Base-by-base conservation (phyloP, 2,329 filamentous ascomycete species). In the Xylaria sp. region DNA sequence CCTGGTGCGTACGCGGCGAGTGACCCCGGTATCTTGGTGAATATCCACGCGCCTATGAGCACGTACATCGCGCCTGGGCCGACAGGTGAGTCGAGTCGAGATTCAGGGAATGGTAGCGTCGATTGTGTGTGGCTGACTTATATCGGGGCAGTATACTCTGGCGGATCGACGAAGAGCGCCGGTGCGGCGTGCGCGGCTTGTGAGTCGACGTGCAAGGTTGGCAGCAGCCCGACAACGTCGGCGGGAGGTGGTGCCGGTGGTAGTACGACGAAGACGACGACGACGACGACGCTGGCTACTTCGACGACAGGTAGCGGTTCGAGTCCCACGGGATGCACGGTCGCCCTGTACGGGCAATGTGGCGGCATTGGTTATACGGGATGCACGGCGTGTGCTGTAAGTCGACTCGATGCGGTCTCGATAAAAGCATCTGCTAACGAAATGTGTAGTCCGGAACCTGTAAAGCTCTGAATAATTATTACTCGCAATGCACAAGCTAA, bases 1-100 rank as follows among this genome's bases (percentile, higher is more conserved):
- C 78, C 79, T 0, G 73, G 75, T 19, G 79, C 78, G 0, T 79
- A 79, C 56, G 57, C 70, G 24, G 75, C 73, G 14, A 72, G 63
- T 32, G 75, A 77, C 50, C 73, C 75, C 0, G 75, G 76, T 8
- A 76, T 77, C 27, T 64, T 77, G n/a, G 61, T 80, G 21, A 77
- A 80, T 59, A 79, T 80, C 64, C 76, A 79, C 64, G 72, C 74
- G 36, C 69, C 75, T 12, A 62, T 77, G 68, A 68, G 69, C 1
- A 71, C 72, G 0, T 79, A 79, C 58, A 36, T 70, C 17, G 75
- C 75, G 51, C 77, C 77, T 32, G 77, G 77, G 7, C 76, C 76
- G n/a, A 68, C 77, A 1, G 64, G 69, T 55, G 71, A 65, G 48
- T 74, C 4, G 7, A 11, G 34, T 36, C 11, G 34, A 7, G 34